Evolutionary conservation across 2,329 filamentous ascomycete genomes (phyloP), one percentile per base, ranked within the genome.

Genomic region (Colletotrichum incanum): DNA sequence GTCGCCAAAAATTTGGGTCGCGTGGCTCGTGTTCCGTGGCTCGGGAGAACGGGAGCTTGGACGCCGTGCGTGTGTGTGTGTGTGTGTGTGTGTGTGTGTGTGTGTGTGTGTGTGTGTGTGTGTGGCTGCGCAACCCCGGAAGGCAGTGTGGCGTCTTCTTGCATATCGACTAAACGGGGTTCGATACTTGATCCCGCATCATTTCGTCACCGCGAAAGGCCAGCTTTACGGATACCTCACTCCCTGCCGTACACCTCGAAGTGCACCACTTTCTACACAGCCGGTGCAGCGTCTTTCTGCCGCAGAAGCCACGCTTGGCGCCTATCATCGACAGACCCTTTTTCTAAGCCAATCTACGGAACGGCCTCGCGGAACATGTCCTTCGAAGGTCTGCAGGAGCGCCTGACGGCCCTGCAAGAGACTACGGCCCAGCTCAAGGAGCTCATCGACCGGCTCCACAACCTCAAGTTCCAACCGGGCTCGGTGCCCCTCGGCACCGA

Each of bases 331-430:
- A 31, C 1, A 52, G 16, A 9, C 26, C 16, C 31, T 5, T 3
- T 23, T 23, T 23, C 16, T 37, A 5, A 23, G 12, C 31, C 20
- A 56, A 23, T 23, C 11, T 14, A 5, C 39, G 16, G 12, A 37
- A 28, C 16, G 9, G n/a, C 28, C n/a, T 39, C 23, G 18, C 9
- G n/a, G 1, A 26, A 26, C 28, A 89, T 89, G 85, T 86, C 92
- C 79, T 82, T 91, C 83, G 84, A 91, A 84, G 80, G 88, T 76
- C 76, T 94, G 80, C 85, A 93, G 83, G 83, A 91, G 86, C 86
- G 90, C 80, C 84, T 92, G 37, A 78, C 80, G 78, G 87, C 85
- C 74, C 83, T 89, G 71, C 93, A 88, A 86, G 93, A 87, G 83
- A 92, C 85, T 26, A 89, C 89, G 9, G 78, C 82, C 7, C 89